Conservation (phyloP, 164 flowering plant species). For the Nymphaea colorata region DNA sequence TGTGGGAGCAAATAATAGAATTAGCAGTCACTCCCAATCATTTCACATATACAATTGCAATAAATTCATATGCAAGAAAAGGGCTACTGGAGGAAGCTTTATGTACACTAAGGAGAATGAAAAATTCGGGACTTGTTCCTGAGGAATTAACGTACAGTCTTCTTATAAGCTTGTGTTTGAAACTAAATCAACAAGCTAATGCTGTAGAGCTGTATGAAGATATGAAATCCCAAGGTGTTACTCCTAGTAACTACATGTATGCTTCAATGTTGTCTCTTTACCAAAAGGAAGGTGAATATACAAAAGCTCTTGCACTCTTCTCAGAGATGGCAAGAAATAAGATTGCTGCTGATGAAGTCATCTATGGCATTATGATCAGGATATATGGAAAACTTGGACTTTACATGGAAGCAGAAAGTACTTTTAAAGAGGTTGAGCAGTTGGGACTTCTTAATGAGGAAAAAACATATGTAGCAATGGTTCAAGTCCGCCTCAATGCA, state of each 20-base stretch:
- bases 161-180: constrained; percentile 44
- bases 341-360: constrained; percentile 73
- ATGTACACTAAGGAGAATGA: constrained; percentile 57
- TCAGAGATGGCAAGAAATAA: constrained; percentile 58
- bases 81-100: constrained; percentile 56
- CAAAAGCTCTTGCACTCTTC: constrained; percentile 77
- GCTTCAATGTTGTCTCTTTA: constrained; percentile 68
- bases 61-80: constrained; percentile 56
- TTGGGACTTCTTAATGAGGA: constrained; percentile 59
- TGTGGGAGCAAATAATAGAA: constrained; percentile 61
- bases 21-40: constrained; percentile 43
- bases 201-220: constrained; percentile 62
- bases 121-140: constrained; percentile 43
- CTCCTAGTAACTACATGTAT: constrained; percentile 80
- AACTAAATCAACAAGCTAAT: constrained; percentile 30
- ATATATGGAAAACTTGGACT: constrained; percentile 95
- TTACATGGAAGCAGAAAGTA: constrained; percentile 63
- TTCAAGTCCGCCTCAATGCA: constrained; percentile 62
- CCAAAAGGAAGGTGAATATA: constrained; percentile 59
- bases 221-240: constrained; percentile 48
- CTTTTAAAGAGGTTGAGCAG: constrained; percentile 53
- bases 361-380: constrained; percentile 72
- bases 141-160: constrained; percentile 84
- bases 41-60: constrained; percentile 70
- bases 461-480: constrained; percentile 84